Evolutionary conservation across 495 filamentous ascomycete species (phyloP).

Genomic region (Penicillium lividum): DNA sequence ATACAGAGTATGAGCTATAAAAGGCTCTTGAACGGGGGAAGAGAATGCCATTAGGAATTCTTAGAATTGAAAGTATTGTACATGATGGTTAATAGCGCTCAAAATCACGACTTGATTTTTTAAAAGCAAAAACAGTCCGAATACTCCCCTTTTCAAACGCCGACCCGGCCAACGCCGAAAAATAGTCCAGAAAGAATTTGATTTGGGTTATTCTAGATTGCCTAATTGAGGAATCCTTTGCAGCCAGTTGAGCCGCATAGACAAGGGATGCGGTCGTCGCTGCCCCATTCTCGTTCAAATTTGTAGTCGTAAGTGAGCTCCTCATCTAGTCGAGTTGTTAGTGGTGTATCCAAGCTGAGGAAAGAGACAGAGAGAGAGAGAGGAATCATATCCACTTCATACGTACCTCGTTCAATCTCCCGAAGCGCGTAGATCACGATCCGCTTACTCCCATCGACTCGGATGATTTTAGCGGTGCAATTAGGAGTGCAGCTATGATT

Average conservation of each 20-base stretch:
- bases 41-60: constrained; percentile 14
- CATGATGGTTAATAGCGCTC: constrained; percentile 26
- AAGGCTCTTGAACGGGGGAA: not conserved
- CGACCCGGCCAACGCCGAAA: constrained; percentile 23
- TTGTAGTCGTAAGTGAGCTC: constrained; percentile 99
- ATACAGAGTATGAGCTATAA: not conserved
- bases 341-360: constrained; percentile 18
- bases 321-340: constrained; percentile 71
- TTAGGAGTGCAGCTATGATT: constrained; percentile 98
- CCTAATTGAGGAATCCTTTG: constrained; percentile 96
- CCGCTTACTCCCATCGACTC: constrained; percentile 96
- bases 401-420: constrained; percentile 92
- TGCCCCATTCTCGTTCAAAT: constrained; percentile 95
- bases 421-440: constrained; percentile 98
- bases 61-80: constrained; percentile 24
- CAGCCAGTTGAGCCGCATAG: constrained; percentile 93
- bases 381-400: not conserved
- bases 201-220: constrained; percentile 18
- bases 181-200: constrained; percentile 6
- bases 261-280: constrained; percentile 93
- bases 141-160: constrained; percentile 23
- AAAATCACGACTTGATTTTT: constrained; percentile 18
- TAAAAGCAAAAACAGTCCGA: constrained; percentile 4
- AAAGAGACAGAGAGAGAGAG: not conserved
- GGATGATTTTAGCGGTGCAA: constrained; percentile 99